phyloP scores from a whole-genome alignment of 169 alveolate genomes.

The Plasmodium billcollinsi region DNA sequence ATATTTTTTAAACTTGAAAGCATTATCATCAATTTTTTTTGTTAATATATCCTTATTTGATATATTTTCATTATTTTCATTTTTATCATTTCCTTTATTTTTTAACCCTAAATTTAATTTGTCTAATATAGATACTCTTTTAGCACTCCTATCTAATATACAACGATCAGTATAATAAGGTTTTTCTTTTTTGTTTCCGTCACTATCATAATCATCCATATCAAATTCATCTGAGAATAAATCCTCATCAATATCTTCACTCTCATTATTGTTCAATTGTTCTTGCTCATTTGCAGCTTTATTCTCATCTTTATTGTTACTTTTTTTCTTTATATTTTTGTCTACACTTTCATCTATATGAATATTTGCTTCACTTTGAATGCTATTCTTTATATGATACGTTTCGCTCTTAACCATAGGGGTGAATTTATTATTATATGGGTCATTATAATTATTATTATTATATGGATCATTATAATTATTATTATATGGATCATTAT shows the following conservation, averaged over 20 bases:
- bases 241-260: constrained; percentile 6
- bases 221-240: constrained; percentile 28
- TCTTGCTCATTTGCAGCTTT: neutral
- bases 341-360: neutral
- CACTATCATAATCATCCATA: constrained; percentile 28
- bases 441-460: neutral
- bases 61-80: neutral
- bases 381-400: neutral
- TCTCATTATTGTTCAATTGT: constrained; percentile 3
- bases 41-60: neutral
- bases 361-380: neutral
- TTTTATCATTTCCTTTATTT: constrained; percentile 11
- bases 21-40: neutral
- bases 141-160: constrained; percentile 25
- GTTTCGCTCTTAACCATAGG: neutral
- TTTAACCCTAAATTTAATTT: constrained; percentile 30
- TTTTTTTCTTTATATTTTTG: neutral
- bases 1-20: neutral
- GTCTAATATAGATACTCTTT: constrained; percentile 52
- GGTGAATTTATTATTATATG: neutral
- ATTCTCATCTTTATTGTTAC: neutral
- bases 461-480: no score
- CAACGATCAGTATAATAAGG: constrained; percentile 66
- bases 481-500: neutral
- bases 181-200: constrained; percentile 41